Conservation (phyloP, 768 basidiomycete genomes). For the Trametes villosa region DNA sequence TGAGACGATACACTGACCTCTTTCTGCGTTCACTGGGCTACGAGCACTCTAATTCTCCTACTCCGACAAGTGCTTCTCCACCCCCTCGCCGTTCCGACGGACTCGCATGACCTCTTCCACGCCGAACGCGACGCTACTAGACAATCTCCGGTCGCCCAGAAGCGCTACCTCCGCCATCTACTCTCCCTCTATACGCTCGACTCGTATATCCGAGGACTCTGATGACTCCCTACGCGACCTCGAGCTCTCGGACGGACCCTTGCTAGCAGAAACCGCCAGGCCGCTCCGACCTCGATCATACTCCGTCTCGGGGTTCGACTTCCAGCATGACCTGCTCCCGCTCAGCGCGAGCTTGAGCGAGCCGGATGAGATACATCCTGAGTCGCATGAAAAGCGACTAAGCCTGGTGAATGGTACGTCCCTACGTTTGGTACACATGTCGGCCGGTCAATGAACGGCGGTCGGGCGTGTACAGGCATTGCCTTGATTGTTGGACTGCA, state of each 20-base stretch:
- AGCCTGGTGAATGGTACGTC: constrained; percentile 73
- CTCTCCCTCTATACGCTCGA: constrained; percentile 41
- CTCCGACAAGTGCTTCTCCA: background rate
- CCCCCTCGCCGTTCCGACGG: background rate
- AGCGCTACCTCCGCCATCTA: constrained; percentile 36
- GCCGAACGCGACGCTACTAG: constrained; percentile 28
- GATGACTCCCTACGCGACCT: constrained; percentile 74
- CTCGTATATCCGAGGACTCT: constrained; percentile 60
- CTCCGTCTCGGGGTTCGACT: constrained; percentile 78
- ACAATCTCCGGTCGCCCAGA: constrained; percentile 48
- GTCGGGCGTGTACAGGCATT: no score
- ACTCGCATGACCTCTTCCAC: constrained; percentile 25
- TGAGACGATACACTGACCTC: background rate
- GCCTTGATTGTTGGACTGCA: constrained; percentile 84
- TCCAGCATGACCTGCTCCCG: constrained; percentile 77
- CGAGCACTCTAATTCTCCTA: background rate
- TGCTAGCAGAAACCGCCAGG: constrained; percentile 36
- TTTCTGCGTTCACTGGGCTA: background rate
- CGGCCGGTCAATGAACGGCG: no score
- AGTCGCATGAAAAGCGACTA: constrained; percentile 69
- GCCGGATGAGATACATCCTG: constrained; percentile 53
- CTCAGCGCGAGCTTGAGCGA: constrained; percentile 79
- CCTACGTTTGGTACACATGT: no score
- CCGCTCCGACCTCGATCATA: constrained; percentile 52
- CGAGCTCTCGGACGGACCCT: constrained; percentile 72